Evolutionary conservation across 306 rosid species (phyloP), one percentile per base, ranked within the genome.

Genomic region (Boehmeria nivea): DNA sequence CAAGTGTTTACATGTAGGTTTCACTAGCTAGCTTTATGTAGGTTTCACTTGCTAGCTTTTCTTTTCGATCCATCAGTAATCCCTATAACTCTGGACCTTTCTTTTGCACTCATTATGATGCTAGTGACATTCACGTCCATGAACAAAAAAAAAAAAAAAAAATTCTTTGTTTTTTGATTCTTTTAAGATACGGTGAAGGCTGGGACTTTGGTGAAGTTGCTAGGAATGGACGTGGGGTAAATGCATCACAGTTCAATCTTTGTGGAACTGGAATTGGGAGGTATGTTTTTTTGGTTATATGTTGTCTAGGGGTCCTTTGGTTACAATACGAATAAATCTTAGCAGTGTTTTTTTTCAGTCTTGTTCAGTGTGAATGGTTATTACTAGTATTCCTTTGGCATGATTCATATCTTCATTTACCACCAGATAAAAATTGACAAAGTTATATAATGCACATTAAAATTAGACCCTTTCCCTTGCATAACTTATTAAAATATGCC

Each of bases 161-260:
- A 37, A 53, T 59, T 28, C 12, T 20, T 9, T 25, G 6, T 50
- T 66, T 77, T 53, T 48, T n/a, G n/a, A n/a, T n/a, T n/a, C n/a
- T n/a, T n/a, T n/a, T n/a, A n/a, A 91, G 98, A 76, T 91, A 87
- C 76, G 96, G 98, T 42, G 98, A 91, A 79, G 98, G 98, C 80
- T 91, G 98, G 98, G 93, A 91, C 78, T 91, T 87, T 66, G 98
- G 93, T 38, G 98, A 91, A 76, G 96, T 91, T 71, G 91, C 96
- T 47, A 87, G 70, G 43, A 91, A 91, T 67, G 90, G 80, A 19
- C 96, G 96, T 20, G 96, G 98, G 43, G 68, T 91, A 59, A 91
- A 91, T 72, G 94, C 98, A 38, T 91, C 98, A 34, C 98, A 91
- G 60, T 66, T 76, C 72, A 91, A 91, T 75, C 83, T 91, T 60